Percentiles rank a stretch among this genome's conserved stretches.
Evolutionary conservation across 306 rosid species (phyloP).

Genomic region (Quercus ilex): DNA sequence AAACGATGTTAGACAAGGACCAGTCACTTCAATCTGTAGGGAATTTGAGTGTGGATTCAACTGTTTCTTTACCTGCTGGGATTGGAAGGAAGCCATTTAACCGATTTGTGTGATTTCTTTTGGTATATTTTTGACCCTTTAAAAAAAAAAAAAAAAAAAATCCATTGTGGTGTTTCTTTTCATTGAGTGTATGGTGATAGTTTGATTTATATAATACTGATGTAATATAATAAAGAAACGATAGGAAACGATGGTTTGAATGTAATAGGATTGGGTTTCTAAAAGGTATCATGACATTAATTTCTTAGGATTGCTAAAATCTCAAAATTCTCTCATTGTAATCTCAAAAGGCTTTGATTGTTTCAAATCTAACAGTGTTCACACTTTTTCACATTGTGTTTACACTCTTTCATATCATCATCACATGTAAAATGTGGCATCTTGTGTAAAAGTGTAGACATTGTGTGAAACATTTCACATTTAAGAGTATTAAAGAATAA

Average conservation of each 20-base stretch:
- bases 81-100: constrained; percentile 92
- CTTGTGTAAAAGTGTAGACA: too few relatives aligned
- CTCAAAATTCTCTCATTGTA: background rate
- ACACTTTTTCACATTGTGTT: too few relatives aligned
- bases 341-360: background rate
- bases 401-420: too few relatives aligned
- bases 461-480: too few relatives aligned
- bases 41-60: constrained; percentile 80
- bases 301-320: constrained; percentile 2
- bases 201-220: constrained; percentile 41
- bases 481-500: too few relatives aligned
- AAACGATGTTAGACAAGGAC: constrained; percentile 46
- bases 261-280: constrained; percentile 27
- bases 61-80: constrained; percentile 74
- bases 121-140: constrained; percentile 31
- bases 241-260: constrained; percentile 51
- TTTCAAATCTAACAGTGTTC: too few relatives aligned
- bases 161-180: constrained; percentile 39
- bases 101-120: constrained; percentile 89
- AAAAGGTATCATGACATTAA: constrained; percentile 9
- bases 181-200: constrained; percentile 57
- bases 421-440: too few relatives aligned
- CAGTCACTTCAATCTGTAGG: constrained; percentile 62
- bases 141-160: too few relatives aligned
- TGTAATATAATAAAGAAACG: constrained; percentile 64